Evolutionary conservation across 805 yeast species (phyloP).

Genomic region (Candida michaelii): DNA sequence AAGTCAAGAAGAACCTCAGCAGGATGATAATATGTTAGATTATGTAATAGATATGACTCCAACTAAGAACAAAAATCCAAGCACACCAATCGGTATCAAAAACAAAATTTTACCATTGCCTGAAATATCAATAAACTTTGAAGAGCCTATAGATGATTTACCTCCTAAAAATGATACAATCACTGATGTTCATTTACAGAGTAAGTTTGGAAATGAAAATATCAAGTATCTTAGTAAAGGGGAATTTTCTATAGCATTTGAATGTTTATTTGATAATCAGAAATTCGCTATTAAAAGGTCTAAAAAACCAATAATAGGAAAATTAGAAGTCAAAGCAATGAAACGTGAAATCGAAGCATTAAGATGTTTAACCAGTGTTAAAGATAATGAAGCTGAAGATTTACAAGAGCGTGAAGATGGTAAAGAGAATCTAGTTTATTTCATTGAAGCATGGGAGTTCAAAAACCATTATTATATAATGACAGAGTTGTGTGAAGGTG

Average conservation of each 20-base stretch:
- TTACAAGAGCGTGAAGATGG: slow-evolving; percentile 54
- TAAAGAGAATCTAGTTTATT: slow-evolving; percentile 72
- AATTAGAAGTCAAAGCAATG: slow-evolving; percentile 58
- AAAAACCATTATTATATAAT: slow-evolving; percentile 77
- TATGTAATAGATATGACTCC: slow-evolving; percentile 29
- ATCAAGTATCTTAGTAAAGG: slow-evolving; percentile 79
- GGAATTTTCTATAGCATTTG: slow-evolving; percentile 86
- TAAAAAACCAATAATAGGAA: slow-evolving; percentile 55
- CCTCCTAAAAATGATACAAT: slow-evolving; percentile 5
- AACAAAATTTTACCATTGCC: background rate
- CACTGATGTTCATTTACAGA: slow-evolving; percentile 45
- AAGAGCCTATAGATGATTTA: background rate
- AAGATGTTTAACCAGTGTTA: slow-evolving; percentile 40
- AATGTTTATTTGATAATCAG: slow-evolving; percentile 65
- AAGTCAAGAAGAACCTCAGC: slow-evolving; percentile 4
- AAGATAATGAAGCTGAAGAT: slow-evolving; percentile 33
- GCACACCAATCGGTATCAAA: slow-evolving; percentile 18
- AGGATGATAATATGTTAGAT: slow-evolving; percentile 3
- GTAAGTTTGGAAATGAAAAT: slow-evolving; percentile 52
- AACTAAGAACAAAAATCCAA: slow-evolving; percentile 25
- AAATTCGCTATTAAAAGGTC: slow-evolving; percentile 88
- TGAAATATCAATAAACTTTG: background rate
- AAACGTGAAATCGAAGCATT: slow-evolving; percentile 78
- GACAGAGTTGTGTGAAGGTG: slow-evolving; percentile 96
- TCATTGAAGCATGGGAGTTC: slow-evolving; percentile 84